A percentile compares a stretch with the other conserved stretches of the same genome.
Conservation (phyloP, 1,284 basidiomycete genomes). For the Cryptococcus amylolentus region DNA sequence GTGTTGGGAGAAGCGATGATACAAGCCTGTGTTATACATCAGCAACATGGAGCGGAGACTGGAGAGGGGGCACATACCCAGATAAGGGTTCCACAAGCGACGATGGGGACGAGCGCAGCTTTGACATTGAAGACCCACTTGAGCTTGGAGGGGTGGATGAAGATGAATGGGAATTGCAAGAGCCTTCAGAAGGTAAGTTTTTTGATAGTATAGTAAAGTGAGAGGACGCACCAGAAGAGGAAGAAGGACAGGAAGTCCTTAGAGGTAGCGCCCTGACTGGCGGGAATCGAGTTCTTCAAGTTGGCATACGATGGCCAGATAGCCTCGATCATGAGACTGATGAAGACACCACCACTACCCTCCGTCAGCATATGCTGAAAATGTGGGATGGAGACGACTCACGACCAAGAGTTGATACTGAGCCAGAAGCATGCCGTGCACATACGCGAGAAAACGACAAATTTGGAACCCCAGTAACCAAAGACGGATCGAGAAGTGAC, state of each 20-base stretch:
- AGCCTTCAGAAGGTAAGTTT: conserved; percentile 13
- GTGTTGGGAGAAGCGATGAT: conserved; percentile 63
- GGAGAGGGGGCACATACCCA: conserved; percentile 56
- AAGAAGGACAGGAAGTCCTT: conserved; percentile 63
- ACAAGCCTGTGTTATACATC: conserved; percentile 58
- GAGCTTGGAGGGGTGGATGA: conserved; percentile 70
- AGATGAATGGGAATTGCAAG: conserved; percentile 59
- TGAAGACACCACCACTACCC: conserved; percentile 33
- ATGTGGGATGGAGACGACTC: neutral
- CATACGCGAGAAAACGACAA: conserved; percentile 60
- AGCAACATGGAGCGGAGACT: neutral
- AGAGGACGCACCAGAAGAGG: conserved; percentile 62
- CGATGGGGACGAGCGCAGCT: conserved; percentile 60
- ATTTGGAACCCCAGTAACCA: conserved; percentile 60
- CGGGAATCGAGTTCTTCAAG: conserved; percentile 63
- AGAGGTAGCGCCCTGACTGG: conserved; percentile 62
- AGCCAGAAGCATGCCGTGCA: conserved; percentile 61
- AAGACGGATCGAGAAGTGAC: conserved; percentile 71
- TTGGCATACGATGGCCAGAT: conserved; percentile 69
- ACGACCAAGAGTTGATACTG: conserved; percentile 54
- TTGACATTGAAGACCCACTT: conserved; percentile 69
- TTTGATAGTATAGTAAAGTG: no score
- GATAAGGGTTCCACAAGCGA: conserved; percentile 67
- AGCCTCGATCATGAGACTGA: conserved; percentile 63
- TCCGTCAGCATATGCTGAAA: conserved; percentile 5